phyloP scores from a whole-genome alignment of 2,329 filamentous ascomycete species.

The Dactylella cylindrospora region DNA sequence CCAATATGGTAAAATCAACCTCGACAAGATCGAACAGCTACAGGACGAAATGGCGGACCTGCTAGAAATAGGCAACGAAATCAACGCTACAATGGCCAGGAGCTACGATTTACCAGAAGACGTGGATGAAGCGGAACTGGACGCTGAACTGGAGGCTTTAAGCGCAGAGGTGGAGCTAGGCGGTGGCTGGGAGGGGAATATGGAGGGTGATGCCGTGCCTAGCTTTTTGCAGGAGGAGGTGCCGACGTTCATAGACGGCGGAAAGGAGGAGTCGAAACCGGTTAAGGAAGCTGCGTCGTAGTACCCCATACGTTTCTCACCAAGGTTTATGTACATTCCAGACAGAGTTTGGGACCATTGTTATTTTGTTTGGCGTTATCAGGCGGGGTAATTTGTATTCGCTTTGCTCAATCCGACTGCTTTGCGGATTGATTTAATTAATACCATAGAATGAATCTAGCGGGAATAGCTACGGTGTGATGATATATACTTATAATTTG shows the following conservation, averaged over 20 bases:
- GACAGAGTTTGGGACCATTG: constrained; percentile 2
- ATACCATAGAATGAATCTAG: too few species aligned
- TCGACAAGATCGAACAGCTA: constrained; percentile 95
- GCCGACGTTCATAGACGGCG: constrained; percentile 89
- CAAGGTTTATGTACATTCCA: not conserved
- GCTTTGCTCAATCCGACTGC: not conserved
- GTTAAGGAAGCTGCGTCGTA: constrained; percentile 70
- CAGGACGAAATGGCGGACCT: constrained; percentile 99
- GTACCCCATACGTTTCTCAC: too few species aligned
- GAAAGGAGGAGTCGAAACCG: constrained; percentile 70
- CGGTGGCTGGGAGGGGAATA: constrained; percentile 59
- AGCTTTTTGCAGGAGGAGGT: constrained; percentile 87
- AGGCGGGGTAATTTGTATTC: constrained; percentile 2
- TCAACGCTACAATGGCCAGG: constrained; percentile 87
- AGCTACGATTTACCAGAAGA: constrained; percentile 96
- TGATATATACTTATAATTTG: too few species aligned
- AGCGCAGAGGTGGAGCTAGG: constrained; percentile 93
- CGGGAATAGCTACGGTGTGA: too few species aligned
- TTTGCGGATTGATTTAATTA: too few species aligned
- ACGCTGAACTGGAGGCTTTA: constrained; percentile 92
- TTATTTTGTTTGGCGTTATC: constrained; percentile 22
- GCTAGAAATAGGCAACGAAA: constrained; percentile 97
- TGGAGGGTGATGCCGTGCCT: constrained; percentile 64
- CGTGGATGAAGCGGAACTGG: constrained; percentile 92
- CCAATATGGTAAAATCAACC: constrained; percentile 95